Evolutionary conservation across 1,284 basidiomycete species (phyloP), one percentile per base, ranked within the genome.

Genomic region (Gomphus bonarii): DNA sequence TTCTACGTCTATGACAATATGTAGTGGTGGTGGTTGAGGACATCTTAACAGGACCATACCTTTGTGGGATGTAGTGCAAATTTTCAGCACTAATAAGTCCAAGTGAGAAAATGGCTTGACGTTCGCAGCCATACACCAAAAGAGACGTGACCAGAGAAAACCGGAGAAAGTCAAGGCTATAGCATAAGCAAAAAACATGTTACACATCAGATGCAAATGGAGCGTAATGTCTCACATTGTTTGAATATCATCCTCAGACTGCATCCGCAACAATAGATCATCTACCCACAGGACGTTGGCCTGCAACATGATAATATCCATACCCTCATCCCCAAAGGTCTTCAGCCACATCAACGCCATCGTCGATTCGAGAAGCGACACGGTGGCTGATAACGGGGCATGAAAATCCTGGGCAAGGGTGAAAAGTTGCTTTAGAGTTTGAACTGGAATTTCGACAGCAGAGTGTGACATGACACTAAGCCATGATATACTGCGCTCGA

Each of bases 381-480:
- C 66, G 16, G 75, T 74, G 51, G 80, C 74, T 6, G 69, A 60
- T 16, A 85, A 66, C 2, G 74, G 69, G 9, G 72, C 68, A 5
- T 71, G 63, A 55, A 71, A 73, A 25, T 71, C 64, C n/a, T 65
- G 65, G 4, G 76, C 70, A 14, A 79, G 65, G 11, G 67, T 61
- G 5, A 74, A 71, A 38, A 82, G 76, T 42, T 75, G 74, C 40
- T 69, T 67, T 63, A 82, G 81, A 1, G 74, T 75, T 2, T 69
- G 54, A 3, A 74, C 66, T 0, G 87, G 80, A 16, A 91, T 74
- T 31, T 85, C 81, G 14, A 88, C 78, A 0, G 84, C 86, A 2
- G 87, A 88, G 50, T 74, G 73, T 11, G 85, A 74, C 61, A 89
- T 74, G 22, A 85, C 70, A 33, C 77, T 75, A 33, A 91, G 73